Base-by-base conservation (phyloP, 768 basidiomycete genomes). In the Mycena epipterygia region DNA sequence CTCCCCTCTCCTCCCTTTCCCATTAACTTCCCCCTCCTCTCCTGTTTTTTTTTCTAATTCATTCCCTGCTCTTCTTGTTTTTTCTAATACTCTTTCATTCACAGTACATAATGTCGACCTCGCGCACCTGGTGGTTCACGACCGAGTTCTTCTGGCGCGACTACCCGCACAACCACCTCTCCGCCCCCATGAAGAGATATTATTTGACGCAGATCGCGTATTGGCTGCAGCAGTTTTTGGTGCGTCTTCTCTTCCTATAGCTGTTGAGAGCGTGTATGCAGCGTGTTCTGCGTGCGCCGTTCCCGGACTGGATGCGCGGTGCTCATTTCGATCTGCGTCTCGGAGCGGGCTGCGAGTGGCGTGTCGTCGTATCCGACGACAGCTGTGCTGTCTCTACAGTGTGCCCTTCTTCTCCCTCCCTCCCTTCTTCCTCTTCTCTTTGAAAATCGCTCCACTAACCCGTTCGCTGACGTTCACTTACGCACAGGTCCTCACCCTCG, bases 211-310 rank as follows among this genome's bases (percentile, higher is more conserved):
- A 68, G 52, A 53, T 61, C 11, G 58, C 39, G 49, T 68, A 44
- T 21, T 68, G 67, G 67, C 32, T 55, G 41, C 67, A 68, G 51
- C 67, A 68, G 67, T 30, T 27, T 5, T 12, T 44, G 41, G 67
- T 60, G n/a, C 11, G 64, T 64, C 30, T 25, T 14, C n/a, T 51
- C 25, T 39, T 6, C 19, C 19, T 41, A n/a, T 32, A 1, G 9
- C 30, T 16, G n/a, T 11, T n/a, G n/a, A n/a, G n/a, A n/a, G n/a
- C n/a, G n/a, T n/a, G n/a, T n/a, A n/a, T n/a, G n/a, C n/a, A n/a
- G n/a, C n/a, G n/a, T n/a, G n/a, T n/a, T n/a, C n/a, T n/a, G n/a
- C n/a, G n/a, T n/a, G n/a, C n/a, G n/a, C n/a, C n/a, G n/a, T n/a
- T n/a, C n/a, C n/a, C n/a, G n/a, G n/a, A n/a, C n/a, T n/a, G n/a